Conservation (phyloP, 2,329 filamentous ascomycete species). For the Fusarium sp. region DNA sequence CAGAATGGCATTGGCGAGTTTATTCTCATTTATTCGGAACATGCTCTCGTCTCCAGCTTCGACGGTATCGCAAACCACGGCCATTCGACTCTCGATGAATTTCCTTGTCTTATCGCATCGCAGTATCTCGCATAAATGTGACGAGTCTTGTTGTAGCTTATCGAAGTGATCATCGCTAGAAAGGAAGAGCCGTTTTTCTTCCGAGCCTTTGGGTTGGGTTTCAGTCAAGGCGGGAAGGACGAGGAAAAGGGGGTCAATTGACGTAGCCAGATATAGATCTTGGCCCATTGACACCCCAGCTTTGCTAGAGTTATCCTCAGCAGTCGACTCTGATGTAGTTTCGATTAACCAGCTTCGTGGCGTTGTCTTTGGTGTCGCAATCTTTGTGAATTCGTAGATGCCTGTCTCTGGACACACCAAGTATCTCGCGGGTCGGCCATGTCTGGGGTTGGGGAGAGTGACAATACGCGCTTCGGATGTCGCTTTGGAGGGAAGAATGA, state of each 20-base stretch:
- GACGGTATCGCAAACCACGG: conserved; percentile 81
- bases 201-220: conserved; percentile 56
- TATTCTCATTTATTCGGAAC: conserved; percentile 82
- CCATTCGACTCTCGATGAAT: conserved; percentile 75
- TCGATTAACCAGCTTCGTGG: conserved; percentile 75
- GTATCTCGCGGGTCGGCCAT: conserved; percentile 68
- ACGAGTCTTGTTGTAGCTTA: conserved; percentile 65
- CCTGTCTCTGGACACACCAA: conserved; percentile 72
- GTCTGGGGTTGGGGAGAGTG: conserved; percentile 71
- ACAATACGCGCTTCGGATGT: conserved; percentile 69
- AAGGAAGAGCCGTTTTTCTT: conserved; percentile 74
- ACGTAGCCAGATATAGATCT: conserved; percentile 85
- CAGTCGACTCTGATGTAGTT: conserved; percentile 31
- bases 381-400: conserved; percentile 74
- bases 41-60: conserved; percentile 87
- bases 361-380: conserved; percentile 64
- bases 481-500: conserved; percentile 71
- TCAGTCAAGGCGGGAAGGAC: conserved; percentile 78
- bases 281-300: conserved; percentile 70
- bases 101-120: conserved; percentile 60
- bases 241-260: conserved; percentile 87
- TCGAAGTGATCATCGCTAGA: conserved; percentile 80
- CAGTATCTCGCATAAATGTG: conserved; percentile 71
- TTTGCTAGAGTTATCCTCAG: conserved; percentile 28
- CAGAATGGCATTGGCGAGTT: conserved; percentile 75